phyloP scores from a whole-genome alignment of 768 basidiomycete genomes.

The Tylopilus felleus region DNA sequence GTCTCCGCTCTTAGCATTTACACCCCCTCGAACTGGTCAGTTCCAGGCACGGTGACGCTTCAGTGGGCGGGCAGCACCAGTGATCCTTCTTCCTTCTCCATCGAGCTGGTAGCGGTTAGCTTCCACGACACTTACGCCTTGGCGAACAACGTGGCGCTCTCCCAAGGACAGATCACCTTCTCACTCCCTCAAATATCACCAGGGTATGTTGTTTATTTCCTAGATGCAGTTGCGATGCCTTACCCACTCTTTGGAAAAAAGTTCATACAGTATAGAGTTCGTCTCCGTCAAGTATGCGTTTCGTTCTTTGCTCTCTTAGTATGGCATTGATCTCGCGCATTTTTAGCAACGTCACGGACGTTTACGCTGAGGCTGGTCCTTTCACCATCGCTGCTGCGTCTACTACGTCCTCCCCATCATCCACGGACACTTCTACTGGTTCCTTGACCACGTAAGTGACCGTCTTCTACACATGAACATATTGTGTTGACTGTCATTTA shows the following conservation, averaged over 20 bases:
- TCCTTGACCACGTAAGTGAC: constrained; percentile 10
- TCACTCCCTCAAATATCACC: constrained; percentile 44
- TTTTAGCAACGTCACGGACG: constrained; percentile 41
- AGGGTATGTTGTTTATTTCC: constrained; percentile 31
- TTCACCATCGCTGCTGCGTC: constrained; percentile 42
- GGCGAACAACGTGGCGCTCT: constrained; percentile 44
- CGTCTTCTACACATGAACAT: fast-evolving
- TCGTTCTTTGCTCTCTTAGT: neutral
- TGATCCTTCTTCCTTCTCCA: constrained; percentile 43
- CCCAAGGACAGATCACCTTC: constrained; percentile 26
- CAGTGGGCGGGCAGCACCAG: constrained; percentile 41
- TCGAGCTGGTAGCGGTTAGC: constrained; percentile 44
- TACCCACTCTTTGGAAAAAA: neutral
- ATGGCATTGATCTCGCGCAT: neutral
- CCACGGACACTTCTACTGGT: neutral
- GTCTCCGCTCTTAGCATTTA: constrained; percentile 44
- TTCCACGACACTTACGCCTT: constrained; percentile 58
- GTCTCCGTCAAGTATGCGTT: constrained; percentile 38
- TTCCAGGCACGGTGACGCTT: constrained; percentile 38
- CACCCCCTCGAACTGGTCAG: constrained; percentile 33
- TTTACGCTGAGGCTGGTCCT: constrained; percentile 36
- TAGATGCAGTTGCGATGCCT: neutral
- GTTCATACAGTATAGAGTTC: constrained; percentile 47
- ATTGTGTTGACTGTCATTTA: neutral
- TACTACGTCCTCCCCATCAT: neutral